Base-by-base conservation (phyloP, 176 grass and related monocot genomes). In the Oropetium thomaeum region DNA sequence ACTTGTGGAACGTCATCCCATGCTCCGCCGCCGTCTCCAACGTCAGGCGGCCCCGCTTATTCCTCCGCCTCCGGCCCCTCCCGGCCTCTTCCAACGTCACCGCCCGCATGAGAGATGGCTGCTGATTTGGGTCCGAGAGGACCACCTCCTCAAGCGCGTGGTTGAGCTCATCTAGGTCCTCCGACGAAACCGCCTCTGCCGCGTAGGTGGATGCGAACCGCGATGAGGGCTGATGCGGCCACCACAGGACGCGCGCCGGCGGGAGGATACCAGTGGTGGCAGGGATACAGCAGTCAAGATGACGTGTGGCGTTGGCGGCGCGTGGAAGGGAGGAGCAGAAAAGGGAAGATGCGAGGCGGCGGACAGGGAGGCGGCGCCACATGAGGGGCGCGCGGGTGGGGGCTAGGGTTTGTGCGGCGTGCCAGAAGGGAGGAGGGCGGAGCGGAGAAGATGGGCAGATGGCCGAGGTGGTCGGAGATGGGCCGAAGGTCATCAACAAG, bases 191-290 rank as follows among this genome's bases (percentile, higher is more conserved):
- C 54, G 80, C 67, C 71, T 93, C 90, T 8, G 84, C 62, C 10
- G 83, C 79, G 13, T 84, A 71, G n/a, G n/a, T n/a, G n/a, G 86
- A 83, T 10, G 81, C 83, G 66, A 85, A 76, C 32, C 79, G 76
- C 58, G 23, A 57, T 13, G 60, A 44, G 11, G 68, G 42, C 74
- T 42, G 48, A 4, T 62, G 40, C 1, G 62, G 82, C 8, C 73
- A 47, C 86, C 78, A 86, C 51, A 17, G 62, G 43, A 79, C 49
- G 10, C 47, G 64, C 48, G 52, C 53, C 23, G 52, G 48, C 39
- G 58, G 66, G 39, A 70, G 42, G 12, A 34, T 19, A 7, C 8
- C 37, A 1, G 52, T 28, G 38, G 58, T 9, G 1, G 74, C 22
- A n/a, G 60, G 35, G 22, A 34, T 49, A 11, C 62, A 54, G 55